Conservation (phyloP, 2,329 filamentous ascomycete species). For the Waltergamsia citrina region DNA sequence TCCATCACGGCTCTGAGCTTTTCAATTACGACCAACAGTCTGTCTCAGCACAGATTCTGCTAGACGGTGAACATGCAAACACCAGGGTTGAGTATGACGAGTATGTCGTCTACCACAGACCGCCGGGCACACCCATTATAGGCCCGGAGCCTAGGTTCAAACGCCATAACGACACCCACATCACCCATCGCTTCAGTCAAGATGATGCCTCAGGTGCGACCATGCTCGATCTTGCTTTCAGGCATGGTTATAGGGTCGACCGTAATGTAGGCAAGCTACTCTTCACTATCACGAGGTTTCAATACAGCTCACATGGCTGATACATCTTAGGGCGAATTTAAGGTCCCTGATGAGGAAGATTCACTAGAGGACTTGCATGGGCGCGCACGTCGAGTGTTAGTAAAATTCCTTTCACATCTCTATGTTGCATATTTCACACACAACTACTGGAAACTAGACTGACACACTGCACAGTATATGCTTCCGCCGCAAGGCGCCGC, state of each 20-base stretch:
- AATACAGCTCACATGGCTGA: not conserved
- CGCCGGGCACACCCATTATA: not conserved
- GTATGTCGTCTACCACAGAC: slow-evolving; percentile 23
- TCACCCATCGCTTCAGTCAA: slow-evolving; percentile 21
- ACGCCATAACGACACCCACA: slow-evolving; percentile 12
- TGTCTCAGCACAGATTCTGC: slow-evolving; percentile 21
- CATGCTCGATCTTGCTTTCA: slow-evolving; percentile 21
- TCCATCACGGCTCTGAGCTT: slow-evolving; percentile 20
- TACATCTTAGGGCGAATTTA: slow-evolving; percentile 13
- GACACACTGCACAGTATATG: slow-evolving; percentile 18
- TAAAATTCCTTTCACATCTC: too few relatives aligned
- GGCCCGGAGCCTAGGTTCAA: not conserved
- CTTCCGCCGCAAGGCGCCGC: slow-evolving; percentile 20
- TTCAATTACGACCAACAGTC: slow-evolving; percentile 25
- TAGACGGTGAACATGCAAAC: slow-evolving; percentile 14
- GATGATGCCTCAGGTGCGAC: slow-evolving; percentile 19
- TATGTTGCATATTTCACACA: too few relatives aligned
- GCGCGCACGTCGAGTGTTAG: slow-evolving; percentile 24
- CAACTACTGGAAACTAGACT: too few relatives aligned
- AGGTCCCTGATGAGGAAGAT: slow-evolving; percentile 11
- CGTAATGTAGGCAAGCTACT: slow-evolving; percentile 12
- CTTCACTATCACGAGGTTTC: not conserved
- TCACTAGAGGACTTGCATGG: slow-evolving; percentile 18
- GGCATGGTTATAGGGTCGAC: slow-evolving; percentile 17
- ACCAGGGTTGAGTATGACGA: slow-evolving; percentile 27